Percentiles rank a stretch among this genome's conserved stretches.
Evolutionary conservation across 2,329 filamentous ascomycete genomes (phyloP).

Genomic region (Stenocarpella maydis): DNA sequence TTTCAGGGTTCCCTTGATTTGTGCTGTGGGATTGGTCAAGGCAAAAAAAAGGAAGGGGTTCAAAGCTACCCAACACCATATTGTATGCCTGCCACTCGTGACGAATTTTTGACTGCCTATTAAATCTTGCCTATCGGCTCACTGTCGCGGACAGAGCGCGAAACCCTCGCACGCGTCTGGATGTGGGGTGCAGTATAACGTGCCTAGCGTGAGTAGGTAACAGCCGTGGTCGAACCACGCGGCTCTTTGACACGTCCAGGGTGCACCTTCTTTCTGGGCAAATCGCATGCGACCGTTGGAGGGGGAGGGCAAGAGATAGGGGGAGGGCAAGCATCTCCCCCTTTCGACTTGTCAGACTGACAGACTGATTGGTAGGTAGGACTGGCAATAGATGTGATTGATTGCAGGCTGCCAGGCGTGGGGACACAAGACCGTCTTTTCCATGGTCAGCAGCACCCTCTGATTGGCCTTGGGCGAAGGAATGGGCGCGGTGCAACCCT

Average conservation of each 20-base stretch:
- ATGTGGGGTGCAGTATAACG: background rate
- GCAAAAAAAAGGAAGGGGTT: background rate
- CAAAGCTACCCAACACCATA: background rate
- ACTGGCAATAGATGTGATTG: conserved; percentile 20
- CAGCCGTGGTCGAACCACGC: conserved; percentile 3
- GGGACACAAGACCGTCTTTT: conserved; percentile 21
- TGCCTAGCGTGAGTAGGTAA: background rate
- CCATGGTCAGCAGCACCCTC: conserved; percentile 22
- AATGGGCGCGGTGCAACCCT: conserved; percentile 13
- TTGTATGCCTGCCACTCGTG: too few relatives aligned
- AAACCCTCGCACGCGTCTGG: conserved; percentile 20
- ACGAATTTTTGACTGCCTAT: background rate
- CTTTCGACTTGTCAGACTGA: conserved; percentile 15
- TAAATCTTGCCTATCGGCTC: background rate
- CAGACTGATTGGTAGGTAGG: background rate
- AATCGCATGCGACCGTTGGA: conserved; percentile 2
- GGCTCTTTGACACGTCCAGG: background rate
- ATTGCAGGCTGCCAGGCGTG: conserved; percentile 23
- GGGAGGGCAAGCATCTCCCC: background rate
- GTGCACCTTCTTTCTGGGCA: conserved; percentile 18
- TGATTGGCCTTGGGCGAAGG: conserved; percentile 25
- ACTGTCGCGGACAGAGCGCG: conserved; percentile 28
- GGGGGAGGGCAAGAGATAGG: background rate
- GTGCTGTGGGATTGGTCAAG: background rate
- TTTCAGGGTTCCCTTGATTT: background rate